A percentile compares a stretch with the other conserved stretches of the same genome.
phyloP scores from a whole-genome alignment of 192 early-diverging fungal species.

The Funneliformis mosseae region DNA sequence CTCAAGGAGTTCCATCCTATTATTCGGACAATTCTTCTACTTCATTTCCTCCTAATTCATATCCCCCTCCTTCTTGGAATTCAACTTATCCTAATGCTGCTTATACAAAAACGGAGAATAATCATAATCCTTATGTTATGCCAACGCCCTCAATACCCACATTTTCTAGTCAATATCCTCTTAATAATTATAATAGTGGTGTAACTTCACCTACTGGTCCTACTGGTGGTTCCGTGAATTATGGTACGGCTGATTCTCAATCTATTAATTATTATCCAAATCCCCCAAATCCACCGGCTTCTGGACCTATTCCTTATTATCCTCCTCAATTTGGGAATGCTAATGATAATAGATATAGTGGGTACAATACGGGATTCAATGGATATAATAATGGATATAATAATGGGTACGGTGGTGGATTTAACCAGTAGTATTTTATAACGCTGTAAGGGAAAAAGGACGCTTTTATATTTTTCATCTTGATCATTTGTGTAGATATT shows the following conservation, averaged over 20 bases:
- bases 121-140: not conserved
- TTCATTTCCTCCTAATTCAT: not conserved
- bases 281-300: too few relatives aligned
- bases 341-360: not conserved
- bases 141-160: not conserved
- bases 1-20: too few relatives aligned
- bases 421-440: not conserved
- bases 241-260: not conserved
- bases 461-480: too few relatives aligned
- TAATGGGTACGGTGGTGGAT: not conserved
- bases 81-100: not conserved
- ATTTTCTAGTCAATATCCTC: not conserved
- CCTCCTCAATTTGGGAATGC: not conserved
- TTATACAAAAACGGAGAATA: not conserved
- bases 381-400: not conserved
- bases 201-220: too few relatives aligned
- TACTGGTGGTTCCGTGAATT: not conserved
- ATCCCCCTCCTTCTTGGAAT: not conserved
- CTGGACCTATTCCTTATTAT: not conserved
- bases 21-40: not conserved
- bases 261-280: not conserved
- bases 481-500: too few relatives aligned
- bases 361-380: not conserved
- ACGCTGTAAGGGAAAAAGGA: too few relatives aligned
- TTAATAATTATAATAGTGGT: not conserved